phyloP scores from a whole-genome alignment of 257 asterid genomes.

The Osmanthus fragrans region DNA sequence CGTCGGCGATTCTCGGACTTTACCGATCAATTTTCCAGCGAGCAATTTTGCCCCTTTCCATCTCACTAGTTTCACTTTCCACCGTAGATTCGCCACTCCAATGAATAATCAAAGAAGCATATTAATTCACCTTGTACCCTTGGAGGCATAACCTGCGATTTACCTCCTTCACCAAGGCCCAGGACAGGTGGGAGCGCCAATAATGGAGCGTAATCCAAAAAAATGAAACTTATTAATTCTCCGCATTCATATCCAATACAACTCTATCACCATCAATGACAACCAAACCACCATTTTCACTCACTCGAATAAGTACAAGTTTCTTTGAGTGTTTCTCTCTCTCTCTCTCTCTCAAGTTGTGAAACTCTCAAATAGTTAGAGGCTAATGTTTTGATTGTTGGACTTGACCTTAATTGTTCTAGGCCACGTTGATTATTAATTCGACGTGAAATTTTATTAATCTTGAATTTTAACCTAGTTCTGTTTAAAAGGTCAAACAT shows the following conservation, averaged over 20 bases:
- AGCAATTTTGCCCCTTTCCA: conserved; percentile 25
- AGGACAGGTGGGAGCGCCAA: no score
- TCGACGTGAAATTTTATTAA: no score
- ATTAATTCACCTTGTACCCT: no score
- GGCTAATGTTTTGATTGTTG: no score
- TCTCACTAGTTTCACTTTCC: conserved; percentile 10
- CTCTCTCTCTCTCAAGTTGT: neutral
- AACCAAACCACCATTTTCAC: conserved; percentile 19
- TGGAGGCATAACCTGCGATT: no score
- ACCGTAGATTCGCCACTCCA: conserved; percentile 4
- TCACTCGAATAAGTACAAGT: conserved; percentile 37
- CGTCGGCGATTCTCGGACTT: conserved; percentile 17
- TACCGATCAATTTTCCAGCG: conserved; percentile 24
- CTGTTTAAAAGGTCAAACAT: no score
- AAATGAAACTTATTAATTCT: neutral
- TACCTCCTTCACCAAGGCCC: no score
- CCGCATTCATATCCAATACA: conserved; percentile 30
- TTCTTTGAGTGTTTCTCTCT: neutral
- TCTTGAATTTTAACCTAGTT: no score
- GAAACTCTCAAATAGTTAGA: conserved; percentile 10
- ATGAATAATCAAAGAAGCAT: neutral
- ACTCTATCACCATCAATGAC: conserved; percentile 34
- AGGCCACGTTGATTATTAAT: no score
- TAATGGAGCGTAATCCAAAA: no score
- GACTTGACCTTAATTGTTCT: no score